phyloP scores from a whole-genome alignment of 257 asterid species.

The Eucommia ulmoides region DNA sequence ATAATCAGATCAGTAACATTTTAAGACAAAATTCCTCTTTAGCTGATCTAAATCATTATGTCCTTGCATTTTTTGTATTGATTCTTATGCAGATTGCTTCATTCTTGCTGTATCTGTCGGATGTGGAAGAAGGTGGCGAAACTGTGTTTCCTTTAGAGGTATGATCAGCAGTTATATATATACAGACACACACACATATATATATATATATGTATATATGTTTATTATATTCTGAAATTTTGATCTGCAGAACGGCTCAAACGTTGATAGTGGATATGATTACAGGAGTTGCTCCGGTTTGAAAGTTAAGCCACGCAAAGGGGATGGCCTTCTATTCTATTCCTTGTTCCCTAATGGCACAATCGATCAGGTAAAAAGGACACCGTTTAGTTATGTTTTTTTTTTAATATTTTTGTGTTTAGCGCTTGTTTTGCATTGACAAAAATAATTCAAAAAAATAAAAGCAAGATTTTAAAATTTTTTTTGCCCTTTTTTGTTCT shows the following conservation, averaged over 20 bases:
- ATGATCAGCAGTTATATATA: background rate
- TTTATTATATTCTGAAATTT: too few species aligned
- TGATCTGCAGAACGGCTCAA: conserved; percentile 50
- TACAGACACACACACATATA: background rate
- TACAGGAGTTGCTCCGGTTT: conserved; percentile 57
- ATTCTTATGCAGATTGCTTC: background rate
- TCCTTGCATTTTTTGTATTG: background rate
- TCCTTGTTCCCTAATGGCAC: conserved; percentile 76
- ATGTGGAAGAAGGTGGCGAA: background rate
- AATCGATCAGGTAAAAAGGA: conserved; percentile 58
- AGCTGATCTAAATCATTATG: background rate
- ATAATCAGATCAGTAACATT: too few species aligned
- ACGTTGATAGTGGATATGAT: conserved; percentile 53
- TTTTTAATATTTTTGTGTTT: too few species aligned
- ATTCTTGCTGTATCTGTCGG: background rate
- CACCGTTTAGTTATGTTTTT: background rate
- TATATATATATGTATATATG: background rate
- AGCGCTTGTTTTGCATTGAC: too few species aligned
- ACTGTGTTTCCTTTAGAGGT: background rate
- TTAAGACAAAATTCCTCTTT: too few species aligned
- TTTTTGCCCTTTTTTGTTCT: background rate
- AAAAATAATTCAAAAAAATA: too few species aligned
- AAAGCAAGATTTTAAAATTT: background rate
- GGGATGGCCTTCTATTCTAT: conserved; percentile 92
- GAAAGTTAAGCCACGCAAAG: conserved; percentile 77